These are phyloP conservation scores for Parastagonospora nodorum DNA, from an alignment of 2,329 filamentous ascomycete genomes.

Conservation along the genomic window DNA sequence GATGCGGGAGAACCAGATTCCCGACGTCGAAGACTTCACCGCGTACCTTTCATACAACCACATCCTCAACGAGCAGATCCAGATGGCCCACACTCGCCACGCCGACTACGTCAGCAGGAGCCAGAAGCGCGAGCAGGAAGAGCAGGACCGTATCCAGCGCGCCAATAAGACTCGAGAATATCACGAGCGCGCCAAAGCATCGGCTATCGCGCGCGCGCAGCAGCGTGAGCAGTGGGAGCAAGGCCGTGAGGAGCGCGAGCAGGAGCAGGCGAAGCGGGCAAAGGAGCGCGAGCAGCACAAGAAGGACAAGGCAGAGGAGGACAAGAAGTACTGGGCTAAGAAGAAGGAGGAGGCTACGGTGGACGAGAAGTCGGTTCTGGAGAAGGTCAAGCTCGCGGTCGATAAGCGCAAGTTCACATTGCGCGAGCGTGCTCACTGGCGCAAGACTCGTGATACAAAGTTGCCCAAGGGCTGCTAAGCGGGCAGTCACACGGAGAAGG, in stretches of 20 bases:
- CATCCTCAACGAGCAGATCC: not conserved
- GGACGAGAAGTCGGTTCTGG: not conserved
- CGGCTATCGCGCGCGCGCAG: not conserved
- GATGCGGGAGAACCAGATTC: not conserved
- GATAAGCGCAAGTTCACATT: constrained; percentile 2
- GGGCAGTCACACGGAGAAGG: too few species aligned
- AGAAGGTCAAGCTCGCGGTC: not conserved
- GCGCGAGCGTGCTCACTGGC: not conserved
- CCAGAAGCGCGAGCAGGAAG: not conserved
- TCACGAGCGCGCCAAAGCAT: too few species aligned
- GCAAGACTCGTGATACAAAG: not conserved
- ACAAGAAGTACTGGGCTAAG: not conserved
- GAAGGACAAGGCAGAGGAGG: not conserved
- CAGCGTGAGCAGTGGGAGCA: not conserved
- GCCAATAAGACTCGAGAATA: not conserved
- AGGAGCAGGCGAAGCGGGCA: not conserved
- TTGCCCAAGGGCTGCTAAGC: not conserved
- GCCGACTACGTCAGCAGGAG: not conserved
- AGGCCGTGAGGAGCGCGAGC: not conserved
- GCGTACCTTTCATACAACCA: not conserved
- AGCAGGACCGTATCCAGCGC: not conserved
- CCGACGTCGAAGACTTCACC: not conserved
- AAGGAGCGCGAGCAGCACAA: not conserved
- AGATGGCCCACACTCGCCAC: not conserved
- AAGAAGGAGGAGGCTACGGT: not conserved